Conservation (phyloP, 2,329 filamentous ascomycete species). For the Paecilomyces fulvus region DNA sequence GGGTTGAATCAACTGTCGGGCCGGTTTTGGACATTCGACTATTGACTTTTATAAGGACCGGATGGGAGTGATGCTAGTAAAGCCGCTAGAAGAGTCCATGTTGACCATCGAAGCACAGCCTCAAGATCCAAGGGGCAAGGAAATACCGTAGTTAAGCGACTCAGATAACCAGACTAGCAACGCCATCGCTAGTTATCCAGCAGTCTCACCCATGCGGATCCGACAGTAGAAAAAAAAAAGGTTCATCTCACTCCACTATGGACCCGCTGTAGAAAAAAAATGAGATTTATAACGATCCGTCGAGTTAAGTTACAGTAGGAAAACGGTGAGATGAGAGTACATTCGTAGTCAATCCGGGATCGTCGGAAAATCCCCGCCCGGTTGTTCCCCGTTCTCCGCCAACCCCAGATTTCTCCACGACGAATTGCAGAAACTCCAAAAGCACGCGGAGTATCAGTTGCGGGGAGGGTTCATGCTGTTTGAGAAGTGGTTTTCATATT, state of each 20-base stretch:
- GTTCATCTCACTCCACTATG: not conserved
- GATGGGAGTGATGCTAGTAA: too few species aligned
- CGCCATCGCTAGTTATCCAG: not conserved
- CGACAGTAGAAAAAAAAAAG: not conserved
- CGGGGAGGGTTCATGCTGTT: not conserved
- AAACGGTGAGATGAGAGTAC: not conserved
- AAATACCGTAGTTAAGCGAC: not conserved
- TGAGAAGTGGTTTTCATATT: not conserved
- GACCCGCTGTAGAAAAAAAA: not conserved
- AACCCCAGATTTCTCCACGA: not conserved
- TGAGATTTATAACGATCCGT: not conserved
- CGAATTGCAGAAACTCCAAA: not conserved
- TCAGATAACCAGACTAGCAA: not conserved
- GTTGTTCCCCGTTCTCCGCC: not conserved
- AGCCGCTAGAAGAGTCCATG: too few species aligned
- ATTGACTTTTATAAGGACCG: too few species aligned
- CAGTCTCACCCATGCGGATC: not conserved
- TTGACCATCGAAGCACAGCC: not conserved
- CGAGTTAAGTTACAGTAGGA: too few species aligned
- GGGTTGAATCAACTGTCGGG: not conserved
- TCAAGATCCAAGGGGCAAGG: not conserved
- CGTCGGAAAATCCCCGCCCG: not conserved
- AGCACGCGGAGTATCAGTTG: not conserved
- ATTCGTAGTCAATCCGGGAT: not conserved
- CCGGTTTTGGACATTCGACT: too few species aligned